Evolutionary conservation across 2,329 filamentous ascomycete species (phyloP), one percentile per base, ranked within the genome.

Genomic region (Alternaria dauci): DNA sequence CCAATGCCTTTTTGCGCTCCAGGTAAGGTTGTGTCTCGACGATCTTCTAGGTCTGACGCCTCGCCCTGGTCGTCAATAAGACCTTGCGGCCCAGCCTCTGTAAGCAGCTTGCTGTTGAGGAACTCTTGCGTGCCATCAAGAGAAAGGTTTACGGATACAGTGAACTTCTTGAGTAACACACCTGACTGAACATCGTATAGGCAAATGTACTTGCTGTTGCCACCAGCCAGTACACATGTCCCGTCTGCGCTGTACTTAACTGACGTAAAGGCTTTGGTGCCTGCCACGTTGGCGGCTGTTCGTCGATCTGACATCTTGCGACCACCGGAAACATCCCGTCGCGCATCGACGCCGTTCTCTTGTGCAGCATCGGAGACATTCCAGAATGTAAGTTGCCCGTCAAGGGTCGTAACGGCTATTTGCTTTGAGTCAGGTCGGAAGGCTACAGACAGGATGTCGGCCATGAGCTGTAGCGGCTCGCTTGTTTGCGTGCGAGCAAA

Each of bases 121-220:
- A 96, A 97, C 77, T 99, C 95, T 75, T 98, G 94, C 1, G 95
- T 99, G 47, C 95, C 95, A 20, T 96, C 94, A 3, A 99, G 70
- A 2, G 94, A 96, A n/a, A 97, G 84, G 78, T 99, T 99, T 73
- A 97, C 88, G 70, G 92, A 96, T 72, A 98, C 94, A 2, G 94
- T 97, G 75, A 91, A 99, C 76, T 97, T 97, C 78, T 96, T 97
- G 57, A 98, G 83, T 11, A 99, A 82, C 0, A 95, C 93, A 77
- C 95, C 93, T 0, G 94, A 96, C 59, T 89, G 89, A 32, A 96
- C 92, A n/a, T 96, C 94, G 80, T 99, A 99, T 59, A 99, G 80
- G 76, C 95, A 98, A 53, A 99, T 97, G 78, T 96, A 97, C 81
- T 99, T 99, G 88, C 93, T 97, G 83, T 95, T 97, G 32, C 95